Evolutionary conservation across 306 rosid genomes (phyloP).

Genomic region (Rosa persica): DNA sequence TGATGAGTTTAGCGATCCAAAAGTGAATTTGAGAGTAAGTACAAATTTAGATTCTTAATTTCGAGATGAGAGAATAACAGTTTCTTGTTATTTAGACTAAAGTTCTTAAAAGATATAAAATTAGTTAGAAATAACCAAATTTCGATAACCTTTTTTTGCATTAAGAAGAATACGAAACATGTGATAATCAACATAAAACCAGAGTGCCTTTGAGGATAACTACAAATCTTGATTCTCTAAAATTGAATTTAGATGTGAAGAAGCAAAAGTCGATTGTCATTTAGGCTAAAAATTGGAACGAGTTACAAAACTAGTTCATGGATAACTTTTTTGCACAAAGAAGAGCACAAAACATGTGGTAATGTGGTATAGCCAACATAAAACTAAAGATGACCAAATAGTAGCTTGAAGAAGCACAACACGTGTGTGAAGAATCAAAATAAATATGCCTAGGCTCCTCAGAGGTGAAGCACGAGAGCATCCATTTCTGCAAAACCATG

Average conservation of each 20-base stretch:
- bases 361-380: not conserved
- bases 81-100: not conserved
- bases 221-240: not conserved
- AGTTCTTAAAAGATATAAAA: not conserved
- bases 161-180: not conserved
- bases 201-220: not conserved
- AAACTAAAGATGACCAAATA: not conserved
- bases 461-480: conserved; percentile 13
- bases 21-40: not conserved
- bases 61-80: not conserved
- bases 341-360: not conserved
- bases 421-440: not conserved
- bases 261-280: not conserved
- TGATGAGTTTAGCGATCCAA: not conserved
- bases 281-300: not conserved
- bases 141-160: not conserved
- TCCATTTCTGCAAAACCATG: not conserved
- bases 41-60: not conserved
- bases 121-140: not conserved
- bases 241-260: not conserved
- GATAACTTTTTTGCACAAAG: not conserved
- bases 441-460: conserved; percentile 3
- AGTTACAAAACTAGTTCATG: not conserved
- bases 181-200: not conserved
- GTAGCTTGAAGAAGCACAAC: not conserved